Evolutionary conservation across 305 asterid genomes (phyloP).

Genomic region (Fraxinus latifolia): DNA sequence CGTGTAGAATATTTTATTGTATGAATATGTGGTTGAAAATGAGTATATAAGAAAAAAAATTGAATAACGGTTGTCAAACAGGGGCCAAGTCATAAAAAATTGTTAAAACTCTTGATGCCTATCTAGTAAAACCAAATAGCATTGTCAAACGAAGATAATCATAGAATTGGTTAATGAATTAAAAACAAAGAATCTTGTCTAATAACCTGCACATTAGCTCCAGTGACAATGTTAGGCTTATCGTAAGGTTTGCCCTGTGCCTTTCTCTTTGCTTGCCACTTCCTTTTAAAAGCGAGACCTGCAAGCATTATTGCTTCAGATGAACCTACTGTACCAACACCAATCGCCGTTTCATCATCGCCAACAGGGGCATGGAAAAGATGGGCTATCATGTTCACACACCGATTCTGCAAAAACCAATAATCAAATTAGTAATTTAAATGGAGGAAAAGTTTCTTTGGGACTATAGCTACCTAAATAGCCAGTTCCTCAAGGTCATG

Average conservation of each 20-base stretch:
- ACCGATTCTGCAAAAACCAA: slow-evolving; percentile 46
- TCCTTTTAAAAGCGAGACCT: slow-evolving; percentile 71
- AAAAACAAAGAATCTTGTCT: background rate
- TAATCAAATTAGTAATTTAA: background rate
- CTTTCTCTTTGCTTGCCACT: slow-evolving; percentile 62
- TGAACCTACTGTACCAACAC: slow-evolving; percentile 65
- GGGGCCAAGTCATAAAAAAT: background rate
- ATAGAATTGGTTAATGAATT: background rate
- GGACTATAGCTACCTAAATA: background rate
- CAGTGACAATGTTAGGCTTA: slow-evolving; percentile 64
- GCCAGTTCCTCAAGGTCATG: background rate
- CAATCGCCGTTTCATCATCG: slow-evolving; percentile 48
- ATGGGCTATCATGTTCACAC: slow-evolving; percentile 67
- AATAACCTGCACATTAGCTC: slow-evolving; percentile 65
- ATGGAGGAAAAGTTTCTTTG: background rate
- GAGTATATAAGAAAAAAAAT: too few relatives aligned
- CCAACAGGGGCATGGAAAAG: slow-evolving; percentile 62
- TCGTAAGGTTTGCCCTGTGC: slow-evolving; percentile 41
- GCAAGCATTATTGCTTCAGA: slow-evolving; percentile 78
- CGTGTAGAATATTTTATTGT: too few relatives aligned
- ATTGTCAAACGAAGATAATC: background rate
- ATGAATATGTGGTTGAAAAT: too few relatives aligned
- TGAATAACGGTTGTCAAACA: too few relatives aligned
- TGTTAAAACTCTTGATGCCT: background rate
- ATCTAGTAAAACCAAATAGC: background rate